phyloP scores from a whole-genome alignment of 2,329 filamentous ascomycete species.

The Davidsoniella neocaledoniae region DNA sequence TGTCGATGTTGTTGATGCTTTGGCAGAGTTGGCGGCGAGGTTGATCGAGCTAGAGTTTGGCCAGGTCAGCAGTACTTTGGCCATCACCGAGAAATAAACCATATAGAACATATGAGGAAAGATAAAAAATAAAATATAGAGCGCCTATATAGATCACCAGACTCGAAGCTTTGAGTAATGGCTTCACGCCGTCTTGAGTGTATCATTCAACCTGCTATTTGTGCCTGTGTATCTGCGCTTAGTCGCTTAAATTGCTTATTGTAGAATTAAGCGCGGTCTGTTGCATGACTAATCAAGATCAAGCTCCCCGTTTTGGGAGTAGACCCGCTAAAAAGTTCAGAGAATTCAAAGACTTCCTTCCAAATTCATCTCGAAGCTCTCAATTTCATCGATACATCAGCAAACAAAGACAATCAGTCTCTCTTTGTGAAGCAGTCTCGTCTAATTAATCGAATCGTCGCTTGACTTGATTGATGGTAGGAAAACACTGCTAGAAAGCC shows the following conservation, averaged over 20 bases:
- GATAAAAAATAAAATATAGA: background rate
- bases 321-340: too few species aligned
- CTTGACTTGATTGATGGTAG: too few species aligned
- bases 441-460: too few species aligned
- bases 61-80: background rate
- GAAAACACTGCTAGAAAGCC: too few species aligned
- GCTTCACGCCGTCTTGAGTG: background rate
- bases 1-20: constrained; percentile 27
- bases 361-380: too few species aligned
- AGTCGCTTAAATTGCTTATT: background rate
- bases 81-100: background rate
- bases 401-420: too few species aligned
- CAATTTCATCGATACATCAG: too few species aligned
- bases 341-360: too few species aligned
- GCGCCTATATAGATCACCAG: background rate
- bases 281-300: too few species aligned
- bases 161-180: background rate
- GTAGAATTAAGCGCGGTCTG: background rate
- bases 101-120: background rate
- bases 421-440: background rate
- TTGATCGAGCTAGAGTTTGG: constrained; percentile 27
- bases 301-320: too few species aligned
- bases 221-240: background rate
- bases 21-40: constrained; percentile 29
- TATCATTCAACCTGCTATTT: background rate